A percentile compares a stretch with the other conserved stretches of the same genome.
phyloP scores from a whole-genome alignment of 352 stramenopile species.

The Globisporangium nodosum region DNA sequence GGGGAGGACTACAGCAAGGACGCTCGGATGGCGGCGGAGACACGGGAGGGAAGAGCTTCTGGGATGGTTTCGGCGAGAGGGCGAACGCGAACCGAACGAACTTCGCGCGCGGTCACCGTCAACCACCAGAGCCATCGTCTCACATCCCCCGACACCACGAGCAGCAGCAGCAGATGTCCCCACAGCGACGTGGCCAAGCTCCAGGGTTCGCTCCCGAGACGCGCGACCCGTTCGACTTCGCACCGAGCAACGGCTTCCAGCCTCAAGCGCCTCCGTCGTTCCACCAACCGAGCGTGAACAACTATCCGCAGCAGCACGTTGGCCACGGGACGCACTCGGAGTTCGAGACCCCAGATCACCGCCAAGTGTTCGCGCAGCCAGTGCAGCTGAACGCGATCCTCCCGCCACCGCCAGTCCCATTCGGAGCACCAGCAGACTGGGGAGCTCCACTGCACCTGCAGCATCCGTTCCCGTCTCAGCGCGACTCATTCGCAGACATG shows the following conservation, averaged over 20 bases:
- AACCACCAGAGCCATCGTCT: background rate
- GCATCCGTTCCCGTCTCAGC: constrained; percentile 1
- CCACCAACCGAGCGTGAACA: background rate
- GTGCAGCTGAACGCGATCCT: background rate
- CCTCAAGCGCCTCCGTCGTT: background rate
- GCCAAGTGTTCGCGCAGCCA: constrained; percentile 5
- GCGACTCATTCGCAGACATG: background rate
- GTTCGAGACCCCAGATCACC: constrained; percentile 1
- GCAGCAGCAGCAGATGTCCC: constrained; percentile 13
- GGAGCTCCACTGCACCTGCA: constrained; percentile 5
- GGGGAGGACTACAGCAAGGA: background rate
- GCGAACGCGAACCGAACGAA: constrained; percentile 22
- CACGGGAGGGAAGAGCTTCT: constrained; percentile 13
- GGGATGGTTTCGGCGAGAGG: constrained; percentile 45
- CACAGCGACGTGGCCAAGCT: background rate
- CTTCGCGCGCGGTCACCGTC: constrained; percentile 39
- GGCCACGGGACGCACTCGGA: background rate
- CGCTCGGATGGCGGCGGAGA: background rate
- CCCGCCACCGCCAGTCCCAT: background rate
- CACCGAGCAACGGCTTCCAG: background rate
- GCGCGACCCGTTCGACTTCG: background rate
- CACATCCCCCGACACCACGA: background rate
- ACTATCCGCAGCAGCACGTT: background rate
- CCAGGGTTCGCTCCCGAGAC: background rate
- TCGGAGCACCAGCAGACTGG: constrained; percentile 2